Base-by-base conservation (phyloP, 2,329 filamentous ascomycete species). In the Herpotrichia juniperi region DNA sequence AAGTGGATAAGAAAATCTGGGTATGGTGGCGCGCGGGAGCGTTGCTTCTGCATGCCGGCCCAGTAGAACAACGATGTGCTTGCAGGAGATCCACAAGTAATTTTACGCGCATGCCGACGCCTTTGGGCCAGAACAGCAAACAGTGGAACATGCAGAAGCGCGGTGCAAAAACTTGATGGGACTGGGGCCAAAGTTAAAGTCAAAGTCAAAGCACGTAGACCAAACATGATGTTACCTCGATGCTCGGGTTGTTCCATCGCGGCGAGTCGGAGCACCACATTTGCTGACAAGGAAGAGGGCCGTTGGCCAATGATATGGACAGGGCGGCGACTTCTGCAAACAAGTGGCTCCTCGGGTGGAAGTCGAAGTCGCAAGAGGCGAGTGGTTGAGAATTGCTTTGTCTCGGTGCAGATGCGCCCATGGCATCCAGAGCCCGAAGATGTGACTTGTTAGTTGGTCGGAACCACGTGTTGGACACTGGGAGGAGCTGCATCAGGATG, bases 1-100 rank as follows among this genome's bases (percentile, higher is more conserved):
- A 69, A 62, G 67, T 66, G 65, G 67, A 69, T 68, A 69, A 62
- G 59, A 57, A 64, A 62, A 63, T 42, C 57, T 58, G 51, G 53
- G 24, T 9, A 10, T 46, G 56, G 56, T 64, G 61, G 58, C 62
- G 60, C 57, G 62, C 58, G 59, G 17, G 62, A 57, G 54, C 61
- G 47, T 42, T 44, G 32, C 45, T 35, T 47, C 48, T 40, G 50
- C 52, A 46, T 25, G 28, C 22, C 39, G 48, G 42, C 50, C 60
- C 64, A 68, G 58, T 64, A 44, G 52, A 51, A 58, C 45, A 56
- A 53, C 30, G 51, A 47, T 26, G 31, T 50, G 48, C 21, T 42
- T 54, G 53, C 59, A 57, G 47, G 25, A 45, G 68, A 34, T 56
- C 68, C 69, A 67, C 54, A 66, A 62, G 66, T 72, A 67, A 72